Evolutionary conservation across 2,329 filamentous ascomycete genomes (phyloP).

Genomic region (Sporothrix variecibatus): DNA sequence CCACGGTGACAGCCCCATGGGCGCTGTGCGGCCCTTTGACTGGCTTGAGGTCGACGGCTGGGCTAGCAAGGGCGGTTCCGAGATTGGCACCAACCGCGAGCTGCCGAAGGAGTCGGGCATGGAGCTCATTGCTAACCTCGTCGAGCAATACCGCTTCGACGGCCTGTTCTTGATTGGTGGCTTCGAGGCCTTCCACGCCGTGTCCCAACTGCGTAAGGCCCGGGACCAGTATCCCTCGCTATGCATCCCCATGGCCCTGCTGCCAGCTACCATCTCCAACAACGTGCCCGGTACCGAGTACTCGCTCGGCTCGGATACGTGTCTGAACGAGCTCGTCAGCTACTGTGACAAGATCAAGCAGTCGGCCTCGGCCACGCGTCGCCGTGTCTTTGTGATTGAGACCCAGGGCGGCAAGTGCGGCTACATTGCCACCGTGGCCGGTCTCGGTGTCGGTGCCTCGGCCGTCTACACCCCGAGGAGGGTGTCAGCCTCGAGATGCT

Average conservation of each 20-base stretch:
- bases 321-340: conserved; percentile 87
- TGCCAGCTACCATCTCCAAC: conserved; percentile 98
- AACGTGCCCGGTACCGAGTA: conserved; percentile 98
- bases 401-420: conserved; percentile 94
- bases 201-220: conserved; percentile 82
- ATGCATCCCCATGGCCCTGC: conserved; percentile 86
- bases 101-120: conserved; percentile 84
- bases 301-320: conserved; percentile 94
- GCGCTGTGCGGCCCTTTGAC: conserved; percentile 79
- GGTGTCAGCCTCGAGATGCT: conserved; percentile 94
- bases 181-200: conserved; percentile 93
- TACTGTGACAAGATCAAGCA: conserved; percentile 99
- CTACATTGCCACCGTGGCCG: conserved; percentile 88
- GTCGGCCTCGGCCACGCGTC: conserved; percentile 88
- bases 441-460: conserved; percentile 85
- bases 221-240: conserved; percentile 77
- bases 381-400: conserved; percentile 95
- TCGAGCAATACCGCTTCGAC: conserved; percentile 85
- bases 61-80: conserved; percentile 95
- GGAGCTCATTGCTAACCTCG: conserved; percentile 76
- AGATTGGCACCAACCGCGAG: conserved; percentile 96
- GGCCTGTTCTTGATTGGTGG: conserved; percentile 90
- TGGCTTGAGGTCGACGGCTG: conserved; percentile 96
- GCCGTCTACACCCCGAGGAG: conserved; percentile 96
- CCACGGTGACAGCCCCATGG: conserved; percentile 77